Conservation (phyloP, 345 rosid species). For the Eucalyptus guilfoylei region DNA sequence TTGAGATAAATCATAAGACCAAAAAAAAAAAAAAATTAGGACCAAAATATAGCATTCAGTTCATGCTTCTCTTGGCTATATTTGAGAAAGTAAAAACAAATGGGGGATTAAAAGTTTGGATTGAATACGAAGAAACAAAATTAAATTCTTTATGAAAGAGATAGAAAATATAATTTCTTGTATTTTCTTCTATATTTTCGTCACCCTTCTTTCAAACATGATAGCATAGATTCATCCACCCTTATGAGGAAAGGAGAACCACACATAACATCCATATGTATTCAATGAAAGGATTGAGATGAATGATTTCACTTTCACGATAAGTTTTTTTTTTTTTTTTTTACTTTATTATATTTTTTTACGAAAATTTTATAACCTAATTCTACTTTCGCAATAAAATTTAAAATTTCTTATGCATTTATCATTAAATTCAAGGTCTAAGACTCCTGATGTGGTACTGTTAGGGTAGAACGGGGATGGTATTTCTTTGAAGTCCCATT, state of each 20-base stretch:
- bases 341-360: too few species aligned
- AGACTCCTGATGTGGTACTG: too few species aligned
- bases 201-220: not conserved
- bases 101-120: not conserved
- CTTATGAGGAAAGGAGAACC: not conserved
- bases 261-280: not conserved
- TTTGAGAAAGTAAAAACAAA: not conserved
- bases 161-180: not conserved
- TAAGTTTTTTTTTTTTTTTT: too few species aligned
- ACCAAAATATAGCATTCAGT: not conserved
- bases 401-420: too few species aligned
- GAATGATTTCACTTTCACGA: not conserved
- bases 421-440: too few species aligned
- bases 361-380: too few species aligned
- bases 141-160: not conserved
- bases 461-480: not conserved
- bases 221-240: not conserved
- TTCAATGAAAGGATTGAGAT: not conserved
- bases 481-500: not conserved
- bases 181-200: not conserved
- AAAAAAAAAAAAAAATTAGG: accelerated
- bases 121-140: not conserved
- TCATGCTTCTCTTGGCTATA: not conserved
- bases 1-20: not conserved
- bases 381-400: too few species aligned